Conservation (phyloP, 169 alveolate species). For the Cryptosporidium sp. region DNA sequence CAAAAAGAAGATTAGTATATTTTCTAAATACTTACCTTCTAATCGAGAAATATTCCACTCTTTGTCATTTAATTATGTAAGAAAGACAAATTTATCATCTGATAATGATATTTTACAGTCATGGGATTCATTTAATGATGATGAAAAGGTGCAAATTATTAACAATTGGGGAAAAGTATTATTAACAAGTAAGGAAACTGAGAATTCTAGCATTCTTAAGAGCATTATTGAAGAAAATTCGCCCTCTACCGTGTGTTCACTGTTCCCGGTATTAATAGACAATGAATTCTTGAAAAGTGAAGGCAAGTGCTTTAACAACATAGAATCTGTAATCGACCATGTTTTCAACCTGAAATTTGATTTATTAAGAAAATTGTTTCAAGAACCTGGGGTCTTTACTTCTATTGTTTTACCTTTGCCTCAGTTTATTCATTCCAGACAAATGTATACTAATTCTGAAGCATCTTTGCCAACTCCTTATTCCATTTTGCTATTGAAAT, state of each 20-base stretch:
- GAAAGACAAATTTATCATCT: neutral
- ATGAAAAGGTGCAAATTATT: neutral
- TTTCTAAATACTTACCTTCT: conserved; percentile 56
- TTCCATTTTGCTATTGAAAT: conserved; percentile 6
- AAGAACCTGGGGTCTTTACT: conserved; percentile 65
- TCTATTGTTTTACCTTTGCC: conserved; percentile 35
- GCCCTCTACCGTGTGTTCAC: neutral
- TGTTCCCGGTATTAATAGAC: neutral
- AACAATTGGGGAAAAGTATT: conserved; percentile 25
- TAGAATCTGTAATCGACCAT: neutral
- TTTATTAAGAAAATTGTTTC: conserved; percentile 20
- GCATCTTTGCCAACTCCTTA: conserved; percentile 44
- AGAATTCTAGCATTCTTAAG: conserved; percentile 5
- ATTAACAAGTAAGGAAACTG: conserved; percentile 20
- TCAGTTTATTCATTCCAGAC: conserved; percentile 71
- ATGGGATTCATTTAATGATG: conserved; percentile 34
- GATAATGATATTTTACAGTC: conserved; percentile 4
- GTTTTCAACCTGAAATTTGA: conserved; percentile 8
- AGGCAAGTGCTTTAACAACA: neutral
- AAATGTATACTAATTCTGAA: conserved; percentile 32
- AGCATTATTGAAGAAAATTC: neutral
- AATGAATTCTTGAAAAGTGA: neutral
- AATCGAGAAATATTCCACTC: conserved; percentile 60
- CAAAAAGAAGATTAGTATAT: neutral
- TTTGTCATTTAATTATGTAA: neutral